Evolutionary conservation across 371 early-diverging fungal genomes (phyloP).

Genomic region (Haplosporangium sp.): DNA sequence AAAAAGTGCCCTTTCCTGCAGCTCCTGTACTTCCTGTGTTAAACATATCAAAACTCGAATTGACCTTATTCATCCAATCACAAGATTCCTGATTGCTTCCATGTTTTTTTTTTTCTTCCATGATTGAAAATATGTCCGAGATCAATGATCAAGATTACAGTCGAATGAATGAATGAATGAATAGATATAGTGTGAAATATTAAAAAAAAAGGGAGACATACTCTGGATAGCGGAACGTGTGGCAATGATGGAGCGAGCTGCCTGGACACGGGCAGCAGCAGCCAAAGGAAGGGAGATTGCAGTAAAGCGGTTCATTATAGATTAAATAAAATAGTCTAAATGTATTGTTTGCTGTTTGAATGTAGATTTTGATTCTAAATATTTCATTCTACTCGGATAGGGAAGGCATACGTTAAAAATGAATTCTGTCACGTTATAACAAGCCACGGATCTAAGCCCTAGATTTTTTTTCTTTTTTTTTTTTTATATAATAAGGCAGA

Average conservation of each 20-base stretch:
- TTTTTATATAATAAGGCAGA: too few relatives aligned
- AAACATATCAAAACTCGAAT: too few relatives aligned
- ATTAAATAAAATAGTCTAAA: neutral
- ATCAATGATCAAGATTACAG: neutral
- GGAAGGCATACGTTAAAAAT: neutral
- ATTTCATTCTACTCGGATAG: neutral
- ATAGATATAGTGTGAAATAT: neutral
- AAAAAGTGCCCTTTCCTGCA: too few relatives aligned
- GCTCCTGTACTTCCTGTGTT: too few relatives aligned
- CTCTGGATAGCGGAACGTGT: constrained; percentile 51
- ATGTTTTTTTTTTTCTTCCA: neutral
- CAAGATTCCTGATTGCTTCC: too few relatives aligned
- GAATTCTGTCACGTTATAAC: neutral
- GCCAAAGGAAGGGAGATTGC: constrained; percentile 47
- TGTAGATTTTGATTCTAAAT: constrained; percentile 6
- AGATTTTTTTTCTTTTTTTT: too few relatives aligned
- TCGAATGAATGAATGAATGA: constrained; percentile 1
- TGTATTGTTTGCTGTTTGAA: neutral
- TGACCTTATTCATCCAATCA: too few relatives aligned
- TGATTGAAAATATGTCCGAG: too few relatives aligned
- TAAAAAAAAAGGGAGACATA: constrained; percentile 18
- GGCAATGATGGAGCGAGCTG: constrained; percentile 45
- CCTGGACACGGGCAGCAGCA: constrained; percentile 47
- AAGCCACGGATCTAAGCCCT: neutral
- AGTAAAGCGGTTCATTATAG: constrained; percentile 41